Percentiles rank a stretch among this genome's conserved stretches.
These are phyloP conservation scores for Sordaria brevicollis DNA, from an alignment of 495 filamentous ascomycete species.

Conservation along the genomic window DNA sequence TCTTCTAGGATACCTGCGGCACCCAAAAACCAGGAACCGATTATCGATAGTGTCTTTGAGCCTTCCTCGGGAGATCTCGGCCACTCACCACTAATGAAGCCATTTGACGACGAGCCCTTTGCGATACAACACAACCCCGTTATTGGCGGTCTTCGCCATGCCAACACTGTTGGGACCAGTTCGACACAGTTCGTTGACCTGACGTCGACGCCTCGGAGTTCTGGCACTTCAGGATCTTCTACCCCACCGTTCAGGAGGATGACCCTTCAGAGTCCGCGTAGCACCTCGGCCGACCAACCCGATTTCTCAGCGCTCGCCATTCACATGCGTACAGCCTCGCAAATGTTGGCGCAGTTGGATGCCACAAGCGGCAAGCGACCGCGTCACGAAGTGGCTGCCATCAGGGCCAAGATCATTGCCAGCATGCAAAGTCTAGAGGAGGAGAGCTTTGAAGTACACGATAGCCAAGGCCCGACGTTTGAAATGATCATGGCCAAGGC, in stretches of 20 bases:
- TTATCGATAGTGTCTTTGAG: conserved; percentile 65
- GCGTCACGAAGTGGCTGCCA: conserved; percentile 61
- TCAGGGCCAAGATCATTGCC: conserved; percentile 66
- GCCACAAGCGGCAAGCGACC: conserved; percentile 61
- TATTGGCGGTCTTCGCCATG: conserved; percentile 29
- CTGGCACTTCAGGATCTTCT: conserved; percentile 47
- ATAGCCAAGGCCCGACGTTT: conserved; percentile 52
- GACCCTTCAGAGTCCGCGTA: conserved; percentile 34
- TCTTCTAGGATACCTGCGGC: conserved; percentile 21
- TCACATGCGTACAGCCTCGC: conserved; percentile 69
- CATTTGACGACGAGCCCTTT: conserved; percentile 30
- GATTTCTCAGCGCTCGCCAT: conserved; percentile 67
- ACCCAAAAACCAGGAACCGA: conserved; percentile 27
- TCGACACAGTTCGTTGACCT: conserved; percentile 24
- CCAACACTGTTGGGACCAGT: conserved; percentile 37
- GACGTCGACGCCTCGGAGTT: conserved; percentile 46
- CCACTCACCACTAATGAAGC: conserved; percentile 52
- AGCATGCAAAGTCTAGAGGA: conserved; percentile 79
- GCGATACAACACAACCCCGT: conserved; percentile 10
- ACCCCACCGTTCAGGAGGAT: conserved; percentile 43
- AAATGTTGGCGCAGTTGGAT: conserved; percentile 70
- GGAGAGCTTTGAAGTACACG: conserved; percentile 59
- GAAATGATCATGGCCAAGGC: conserved; percentile 60
- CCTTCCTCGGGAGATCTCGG: conserved; percentile 61
- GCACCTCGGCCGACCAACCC: conserved; percentile 44